Evolutionary conservation across 108 stramenopile genomes (phyloP).

Genomic region (Discostella pseudostelligera): DNA sequence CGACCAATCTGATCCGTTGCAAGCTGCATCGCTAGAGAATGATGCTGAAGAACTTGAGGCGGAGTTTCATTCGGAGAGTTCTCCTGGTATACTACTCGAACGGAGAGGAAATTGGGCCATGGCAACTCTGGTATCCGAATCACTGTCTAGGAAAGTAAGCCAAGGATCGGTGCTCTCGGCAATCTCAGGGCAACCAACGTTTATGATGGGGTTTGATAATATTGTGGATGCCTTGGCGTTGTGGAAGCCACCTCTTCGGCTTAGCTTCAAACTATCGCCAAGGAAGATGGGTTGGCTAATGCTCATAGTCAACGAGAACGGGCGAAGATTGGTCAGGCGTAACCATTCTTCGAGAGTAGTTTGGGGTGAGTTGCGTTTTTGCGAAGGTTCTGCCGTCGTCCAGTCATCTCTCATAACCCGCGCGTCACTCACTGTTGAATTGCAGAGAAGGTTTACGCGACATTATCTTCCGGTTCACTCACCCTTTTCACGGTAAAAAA

Average conservation of each 20-base stretch:
- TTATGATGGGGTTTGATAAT: slow-evolving; percentile 24
- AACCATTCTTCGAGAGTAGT: slow-evolving; percentile 3
- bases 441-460: slow-evolving; percentile 34
- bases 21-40: slow-evolving; percentile 33
- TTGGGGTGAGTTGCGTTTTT: slow-evolving; percentile 11
- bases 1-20: slow-evolving; percentile 15
- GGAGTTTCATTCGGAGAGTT: slow-evolving; percentile 22
- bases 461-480: slow-evolving; percentile 19
- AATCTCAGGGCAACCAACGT: slow-evolving; percentile 17
- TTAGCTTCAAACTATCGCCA: slow-evolving; percentile 25
- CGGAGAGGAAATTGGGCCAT: slow-evolving; percentile 35
- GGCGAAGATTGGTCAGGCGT: slow-evolving; percentile 8
- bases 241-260: slow-evolving; percentile 31
- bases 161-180: slow-evolving; percentile 22
- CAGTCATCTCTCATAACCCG: neutral
- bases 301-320: slow-evolving; percentile 13
- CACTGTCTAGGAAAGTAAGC: slow-evolving; percentile 23
- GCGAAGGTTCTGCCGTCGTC: neutral
- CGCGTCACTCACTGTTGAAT: neutral
- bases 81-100: slow-evolving; percentile 31
- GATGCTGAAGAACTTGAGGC: slow-evolving; percentile 8
- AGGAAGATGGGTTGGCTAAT: slow-evolving; percentile 40
- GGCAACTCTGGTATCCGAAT: slow-evolving; percentile 24
- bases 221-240: slow-evolving; percentile 12
- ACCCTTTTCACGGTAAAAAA: slow-evolving; percentile 24